A percentile compares a stretch with the other conserved stretches of the same genome.
Conservation (phyloP, 768 basidiomycete genomes). For the Amanita thiersii region DNA sequence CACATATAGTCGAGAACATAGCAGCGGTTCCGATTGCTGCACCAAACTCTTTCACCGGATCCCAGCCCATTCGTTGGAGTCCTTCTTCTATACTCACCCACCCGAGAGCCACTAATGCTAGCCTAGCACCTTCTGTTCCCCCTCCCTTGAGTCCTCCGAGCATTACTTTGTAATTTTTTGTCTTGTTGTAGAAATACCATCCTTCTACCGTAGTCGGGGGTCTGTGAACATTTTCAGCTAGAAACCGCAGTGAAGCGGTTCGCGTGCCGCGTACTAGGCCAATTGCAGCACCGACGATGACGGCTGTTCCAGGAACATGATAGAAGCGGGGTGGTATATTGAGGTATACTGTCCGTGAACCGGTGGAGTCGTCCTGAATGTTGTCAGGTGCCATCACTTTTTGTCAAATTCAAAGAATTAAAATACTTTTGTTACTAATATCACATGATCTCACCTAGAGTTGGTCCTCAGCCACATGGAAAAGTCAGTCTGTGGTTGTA, state of each 20-base stretch:
- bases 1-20: slow-evolving; percentile 47
- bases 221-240: slow-evolving; percentile 91
- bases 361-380: slow-evolving; percentile 4
- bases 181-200: slow-evolving; percentile 96
- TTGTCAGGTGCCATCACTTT: slow-evolving; percentile 12
- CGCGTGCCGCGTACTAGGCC: slow-evolving; percentile 71
- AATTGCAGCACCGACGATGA: slow-evolving; percentile 55
- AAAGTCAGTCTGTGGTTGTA: too few relatives aligned
- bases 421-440: too few relatives aligned
- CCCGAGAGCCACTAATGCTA: slow-evolving; percentile 31
- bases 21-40: slow-evolving; percentile 60
- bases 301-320: slow-evolving; percentile 51
- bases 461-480: too few relatives aligned
- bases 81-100: slow-evolving; percentile 40
- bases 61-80: slow-evolving; percentile 26
- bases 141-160: slow-evolving; percentile 65
- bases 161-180: slow-evolving; percentile 85
- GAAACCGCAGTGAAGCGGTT: slow-evolving; percentile 64
- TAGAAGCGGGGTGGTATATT: slow-evolving; percentile 52
- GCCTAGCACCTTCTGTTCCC: slow-evolving; percentile 42
- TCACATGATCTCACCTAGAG: too few relatives aligned
- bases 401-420: slow-evolving; percentile 7
- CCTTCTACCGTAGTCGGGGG: slow-evolving; percentile 79
- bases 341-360: slow-evolving; percentile 18
- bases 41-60: slow-evolving; percentile 38